Conservation (phyloP, 345 rosid genomes). For the Citrus trifoliata region DNA sequence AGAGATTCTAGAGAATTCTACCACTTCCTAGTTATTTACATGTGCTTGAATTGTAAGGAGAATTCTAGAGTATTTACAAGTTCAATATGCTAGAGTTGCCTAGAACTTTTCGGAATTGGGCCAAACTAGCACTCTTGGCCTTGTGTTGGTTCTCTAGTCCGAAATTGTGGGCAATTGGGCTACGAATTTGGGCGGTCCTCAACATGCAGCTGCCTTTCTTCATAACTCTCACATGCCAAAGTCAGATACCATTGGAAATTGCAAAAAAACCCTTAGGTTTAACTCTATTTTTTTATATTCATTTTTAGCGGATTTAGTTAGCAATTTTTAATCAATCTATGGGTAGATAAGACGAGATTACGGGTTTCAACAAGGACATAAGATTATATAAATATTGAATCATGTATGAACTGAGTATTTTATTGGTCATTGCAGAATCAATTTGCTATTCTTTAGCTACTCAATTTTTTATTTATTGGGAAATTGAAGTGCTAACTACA, state of each 20-base stretch:
- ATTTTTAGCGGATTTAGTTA: not conserved
- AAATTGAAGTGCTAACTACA: not conserved
- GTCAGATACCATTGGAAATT: not conserved
- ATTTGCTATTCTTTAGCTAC: not conserved
- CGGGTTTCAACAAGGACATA: not conserved
- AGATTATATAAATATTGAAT: not conserved
- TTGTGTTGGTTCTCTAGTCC: no score
- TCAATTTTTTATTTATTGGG: not conserved
- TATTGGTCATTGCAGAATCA: not conserved
- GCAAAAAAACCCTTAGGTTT: not conserved
- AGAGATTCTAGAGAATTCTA: no score
- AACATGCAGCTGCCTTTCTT: not conserved
- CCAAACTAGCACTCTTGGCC: no score
- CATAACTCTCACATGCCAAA: conserved; percentile 5
- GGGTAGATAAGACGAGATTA: not conserved
- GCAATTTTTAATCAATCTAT: not conserved
- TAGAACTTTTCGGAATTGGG: no score
- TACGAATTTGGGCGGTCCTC: no score
- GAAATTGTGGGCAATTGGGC: no score
- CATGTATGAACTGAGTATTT: not conserved
- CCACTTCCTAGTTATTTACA: no score
- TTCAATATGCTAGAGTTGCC: no score
- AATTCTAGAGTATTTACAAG: no score
- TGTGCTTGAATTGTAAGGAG: no score
- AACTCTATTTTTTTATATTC: not conserved